Percentiles rank a stretch among this genome's conserved stretches.
Evolutionary conservation across 2,329 filamentous ascomycete genomes (phyloP).

Genomic region (Arachnomyces sp.): DNA sequence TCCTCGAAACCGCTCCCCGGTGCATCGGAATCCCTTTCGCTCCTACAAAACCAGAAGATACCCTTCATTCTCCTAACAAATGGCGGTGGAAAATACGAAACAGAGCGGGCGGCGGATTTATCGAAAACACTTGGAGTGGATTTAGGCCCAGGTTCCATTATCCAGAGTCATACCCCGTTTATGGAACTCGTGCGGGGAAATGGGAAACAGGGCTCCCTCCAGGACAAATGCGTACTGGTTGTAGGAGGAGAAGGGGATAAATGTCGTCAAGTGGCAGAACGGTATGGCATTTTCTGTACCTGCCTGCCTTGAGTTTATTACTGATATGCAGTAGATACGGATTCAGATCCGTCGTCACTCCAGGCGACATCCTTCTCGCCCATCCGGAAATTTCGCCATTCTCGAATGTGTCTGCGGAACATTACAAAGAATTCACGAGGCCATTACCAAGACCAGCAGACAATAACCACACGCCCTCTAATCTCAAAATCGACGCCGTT

Average conservation of each 20-base stretch:
- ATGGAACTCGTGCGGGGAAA: conserved; percentile 57
- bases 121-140: conserved; percentile 56
- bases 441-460: conserved; percentile 29
- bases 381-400: conserved; percentile 79
- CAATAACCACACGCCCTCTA: conserved; percentile 36
- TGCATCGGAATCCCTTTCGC: conserved; percentile 63
- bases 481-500: conserved; percentile 75
- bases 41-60: conserved; percentile 64
- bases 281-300: conserved; percentile 29
- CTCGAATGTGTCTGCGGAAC: conserved; percentile 53
- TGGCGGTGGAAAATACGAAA: conserved; percentile 79
- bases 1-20: conserved; percentile 70
- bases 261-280: conserved; percentile 65
- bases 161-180: conserved; percentile 90
- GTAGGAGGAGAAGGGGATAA: conserved; percentile 60
- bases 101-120: conserved; percentile 62
- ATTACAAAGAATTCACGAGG: conserved; percentile 47
- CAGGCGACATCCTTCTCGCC: conserved; percentile 69
- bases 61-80: conserved; percentile 95
- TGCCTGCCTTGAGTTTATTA: conserved; percentile 3
- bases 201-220: conserved; percentile 44
- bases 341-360: conserved; percentile 73
- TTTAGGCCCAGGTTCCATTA: conserved; percentile 61
- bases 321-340: conserved; percentile 48
- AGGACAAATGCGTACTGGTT: conserved; percentile 62